Evolutionary conservation across 768 basidiomycete species (phyloP), one percentile per base, ranked within the genome.

Genomic region (Lactarius hatsudake): DNA sequence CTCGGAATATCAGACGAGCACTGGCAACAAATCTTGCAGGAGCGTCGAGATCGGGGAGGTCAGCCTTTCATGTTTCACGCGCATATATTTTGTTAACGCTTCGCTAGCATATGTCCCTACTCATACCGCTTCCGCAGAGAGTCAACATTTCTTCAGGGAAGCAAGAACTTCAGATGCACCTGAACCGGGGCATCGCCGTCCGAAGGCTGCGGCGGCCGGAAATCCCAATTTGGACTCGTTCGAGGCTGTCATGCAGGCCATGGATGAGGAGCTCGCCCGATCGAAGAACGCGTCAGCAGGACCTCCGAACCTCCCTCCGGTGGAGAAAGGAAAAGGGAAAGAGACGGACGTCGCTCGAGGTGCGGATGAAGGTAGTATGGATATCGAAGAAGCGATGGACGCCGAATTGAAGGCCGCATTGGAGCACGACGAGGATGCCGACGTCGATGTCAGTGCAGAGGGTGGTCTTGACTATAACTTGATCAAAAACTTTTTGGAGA

Each of bases 401-500:
- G 86, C 87, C 2, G 97, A 99, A 74, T 81, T 97, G 9, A 82
- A 81, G 45, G 83, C 82, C 10, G 80, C 87, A 0, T 76, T 96
- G 57, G 86, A 81, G 55, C 73, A 87, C 53, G 81, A 73, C 72
- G 84, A 81, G 8, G 86, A 83, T 15, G 86, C 86, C n/a, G 86
- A 83, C 28, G 84, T 81, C 34, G 79, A 79, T 53, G 81, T 77
- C n/a, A 81, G 78, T 2, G 79, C 79, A 13, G 79, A 77, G 30
- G 74, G 71, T n/a, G 77, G 81, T 43, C 81, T 86, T 73, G 94
- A 99, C 75, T 97, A 96, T 76, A 88, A 88, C 71, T 79, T 98
- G 73, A 96, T 98, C 80, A 96, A 94, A 78, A 96, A 97, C 76
- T 95, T 99, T 76, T 77, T 98, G 76, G 94, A 97, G 79, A 96